phyloP scores from a whole-genome alignment of 169 alveolate species.

The Cystoisospora suis region DNA sequence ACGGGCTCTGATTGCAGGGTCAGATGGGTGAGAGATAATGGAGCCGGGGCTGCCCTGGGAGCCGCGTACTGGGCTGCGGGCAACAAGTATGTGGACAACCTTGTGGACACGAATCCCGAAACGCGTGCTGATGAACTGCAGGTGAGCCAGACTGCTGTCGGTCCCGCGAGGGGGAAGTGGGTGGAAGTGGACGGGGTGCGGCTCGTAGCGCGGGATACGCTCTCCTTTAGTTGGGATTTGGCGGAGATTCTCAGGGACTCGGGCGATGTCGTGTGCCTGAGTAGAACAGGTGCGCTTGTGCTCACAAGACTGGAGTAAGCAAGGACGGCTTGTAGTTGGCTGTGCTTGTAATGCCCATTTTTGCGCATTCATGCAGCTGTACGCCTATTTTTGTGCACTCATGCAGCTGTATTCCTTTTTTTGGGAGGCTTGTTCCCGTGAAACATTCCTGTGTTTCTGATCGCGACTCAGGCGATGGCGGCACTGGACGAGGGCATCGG shows the following conservation, averaged over 20 bases:
- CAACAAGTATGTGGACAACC: neutral
- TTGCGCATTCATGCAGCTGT: neutral
- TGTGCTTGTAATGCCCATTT: neutral
- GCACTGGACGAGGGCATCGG: neutral
- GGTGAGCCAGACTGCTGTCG: neutral
- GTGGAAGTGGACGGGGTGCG: neutral
- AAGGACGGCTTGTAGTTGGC: neutral
- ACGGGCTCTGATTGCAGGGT: neutral
- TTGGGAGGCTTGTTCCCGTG: neutral
- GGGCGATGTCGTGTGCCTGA: neutral
- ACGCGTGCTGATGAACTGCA: neutral
- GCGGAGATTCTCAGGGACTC: neutral
- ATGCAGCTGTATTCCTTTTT: neutral
- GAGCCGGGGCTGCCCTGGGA: conserved; percentile 11
- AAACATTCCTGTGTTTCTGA: neutral
- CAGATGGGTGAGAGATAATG: neutral
- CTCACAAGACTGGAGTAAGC: neutral
- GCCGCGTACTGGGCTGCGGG: conserved; percentile 18
- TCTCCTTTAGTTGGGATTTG: neutral
- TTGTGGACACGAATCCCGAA: neutral
- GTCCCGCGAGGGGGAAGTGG: neutral
- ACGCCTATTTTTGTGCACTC: neutral
- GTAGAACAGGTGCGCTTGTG: neutral
- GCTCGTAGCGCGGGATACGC: neutral
- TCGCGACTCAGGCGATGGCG: neutral